phyloP scores from a whole-genome alignment of 2,329 filamentous ascomycete genomes.

The Ceratocystis huliohia region DNA sequence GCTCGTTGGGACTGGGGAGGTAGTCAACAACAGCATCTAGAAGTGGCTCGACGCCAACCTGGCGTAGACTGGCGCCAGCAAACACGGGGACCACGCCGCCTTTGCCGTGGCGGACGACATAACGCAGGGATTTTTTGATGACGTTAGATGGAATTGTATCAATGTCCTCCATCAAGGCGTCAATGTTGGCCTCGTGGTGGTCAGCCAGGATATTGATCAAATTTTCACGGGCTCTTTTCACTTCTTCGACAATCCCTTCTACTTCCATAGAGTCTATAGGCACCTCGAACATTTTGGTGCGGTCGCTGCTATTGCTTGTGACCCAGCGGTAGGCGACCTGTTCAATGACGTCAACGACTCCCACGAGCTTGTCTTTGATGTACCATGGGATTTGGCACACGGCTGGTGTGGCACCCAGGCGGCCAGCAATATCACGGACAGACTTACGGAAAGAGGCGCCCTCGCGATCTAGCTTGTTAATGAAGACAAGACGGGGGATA shows the following conservation, averaged over 20 bases:
- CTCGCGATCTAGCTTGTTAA: conserved; percentile 69
- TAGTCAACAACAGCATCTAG: conserved; percentile 82
- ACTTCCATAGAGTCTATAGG: conserved; percentile 20
- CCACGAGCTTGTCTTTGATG: conserved; percentile 64
- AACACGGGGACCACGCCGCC: conserved; percentile 75
- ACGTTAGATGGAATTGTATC: conserved; percentile 57
- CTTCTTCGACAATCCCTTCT: conserved; percentile 36
- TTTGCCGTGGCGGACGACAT: conserved; percentile 53
- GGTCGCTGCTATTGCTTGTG: conserved; percentile 29
- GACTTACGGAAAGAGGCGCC: conserved; percentile 72
- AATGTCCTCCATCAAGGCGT: conserved; percentile 66
- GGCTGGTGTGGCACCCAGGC: conserved; percentile 72
- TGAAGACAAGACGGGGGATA: conserved; percentile 67
- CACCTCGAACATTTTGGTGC: conserved; percentile 31
- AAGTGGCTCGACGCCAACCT: conserved; percentile 85
- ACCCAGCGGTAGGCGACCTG: conserved; percentile 62
- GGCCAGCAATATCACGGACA: conserved; percentile 69
- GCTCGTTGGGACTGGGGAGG: conserved; percentile 67
- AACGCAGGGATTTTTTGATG: conserved; percentile 62
- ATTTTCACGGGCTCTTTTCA: conserved; percentile 61
- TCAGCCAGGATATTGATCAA: conserved; percentile 78
- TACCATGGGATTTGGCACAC: conserved; percentile 96
- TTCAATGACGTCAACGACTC: conserved; percentile 72
- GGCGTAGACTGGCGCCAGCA: conserved; percentile 82
- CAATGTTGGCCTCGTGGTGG: conserved; percentile 74